Evolutionary conservation across 805 yeast genomes (phyloP), one percentile per base, ranked within the genome.

Genomic region (Myxozyma sirexii): DNA sequence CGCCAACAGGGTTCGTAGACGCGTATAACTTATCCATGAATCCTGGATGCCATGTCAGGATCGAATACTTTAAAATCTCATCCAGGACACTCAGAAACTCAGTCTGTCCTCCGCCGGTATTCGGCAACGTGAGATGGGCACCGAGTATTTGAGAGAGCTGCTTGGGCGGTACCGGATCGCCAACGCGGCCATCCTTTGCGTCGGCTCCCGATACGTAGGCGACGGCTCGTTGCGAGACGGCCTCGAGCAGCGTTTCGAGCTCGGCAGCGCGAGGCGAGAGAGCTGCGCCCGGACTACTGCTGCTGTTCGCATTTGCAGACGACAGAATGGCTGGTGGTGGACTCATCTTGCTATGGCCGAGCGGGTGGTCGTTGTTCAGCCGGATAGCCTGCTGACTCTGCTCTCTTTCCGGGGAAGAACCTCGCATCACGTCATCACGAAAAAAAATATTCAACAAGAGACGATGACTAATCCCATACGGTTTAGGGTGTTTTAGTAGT

Each of bases 21-120:
- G 96, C 96, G 67, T 89, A 89, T 57, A 89, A 76, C 72, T 89
- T 89, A 70, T 90, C 96, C 75, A 89, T 74, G 69, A 89, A 89
- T 1, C 96, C 96, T 0, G 89, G 86, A 70, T 87, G 87, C 96
- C 96, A 90, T 0, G 96, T 90, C 54, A 85, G 88, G 42, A 87
- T 90, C 0, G 93, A 86, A 67, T 85, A 81, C 50, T 81, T 74
- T 63, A 89, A 74, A 0, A 89, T 81, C 45, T 77, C 71, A 60
- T 87, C 85, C 54, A 87, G 79, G 2, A 80, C 75, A 1, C 69
- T 69, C 41, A 82, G 70, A 4, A 88, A 77, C 5, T 81, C 81
- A 31, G 76, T 73, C 66, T 4, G 54, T 8, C 66, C 66, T 4
- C 55, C 56, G 2, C 66, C 66, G 12, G n/a, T 21, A 7, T 42